Percentiles rank a stretch among this genome's conserved stretches.
phyloP scores from a whole-genome alignment of 2,329 filamentous ascomycete genomes.

The Ilyonectria destructans region DNA sequence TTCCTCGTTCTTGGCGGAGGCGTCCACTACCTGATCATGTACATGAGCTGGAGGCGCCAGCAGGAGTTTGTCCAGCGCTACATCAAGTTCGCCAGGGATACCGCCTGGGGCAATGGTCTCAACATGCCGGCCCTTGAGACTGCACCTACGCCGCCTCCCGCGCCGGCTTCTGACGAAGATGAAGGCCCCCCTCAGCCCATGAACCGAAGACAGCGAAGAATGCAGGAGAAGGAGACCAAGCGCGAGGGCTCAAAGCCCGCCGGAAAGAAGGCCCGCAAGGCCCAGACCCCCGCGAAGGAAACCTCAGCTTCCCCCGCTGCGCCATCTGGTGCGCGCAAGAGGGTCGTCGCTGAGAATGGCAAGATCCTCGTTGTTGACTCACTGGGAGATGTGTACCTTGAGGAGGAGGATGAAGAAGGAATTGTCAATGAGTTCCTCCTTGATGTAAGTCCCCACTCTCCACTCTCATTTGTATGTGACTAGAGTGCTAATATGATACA shows the following conservation, averaged over 20 bases:
- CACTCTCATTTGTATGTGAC: constrained; percentile 1
- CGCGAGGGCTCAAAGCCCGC: constrained; percentile 76
- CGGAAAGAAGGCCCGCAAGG: constrained; percentile 62
- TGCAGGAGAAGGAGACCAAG: constrained; percentile 88
- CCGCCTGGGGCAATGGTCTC: constrained; percentile 90
- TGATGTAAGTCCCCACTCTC: constrained; percentile 75
- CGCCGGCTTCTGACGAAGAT: constrained; percentile 64
- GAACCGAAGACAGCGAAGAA: constrained; percentile 89
- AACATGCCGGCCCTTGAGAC: constrained; percentile 79
- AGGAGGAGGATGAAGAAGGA: constrained; percentile 91
- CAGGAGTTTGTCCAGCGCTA: constrained; percentile 93
- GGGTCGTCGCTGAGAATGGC: constrained; percentile 93
- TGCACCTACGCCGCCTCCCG: constrained; percentile 60
- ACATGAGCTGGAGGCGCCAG: constrained; percentile 91
- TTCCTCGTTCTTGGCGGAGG: constrained; percentile 88
- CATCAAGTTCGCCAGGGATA: constrained; percentile 88
- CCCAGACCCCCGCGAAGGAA: constrained; percentile 55
- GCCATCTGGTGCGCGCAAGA: constrained; percentile 85
- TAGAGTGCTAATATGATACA: constrained; percentile 56
- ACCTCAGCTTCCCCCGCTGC: constrained; percentile 65
- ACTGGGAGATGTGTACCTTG: constrained; percentile 93
- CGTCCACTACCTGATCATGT: constrained; percentile 88
- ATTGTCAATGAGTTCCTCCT: constrained; percentile 87
- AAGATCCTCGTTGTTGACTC: constrained; percentile 96
- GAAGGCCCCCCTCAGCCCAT: constrained; percentile 70